A percentile compares a stretch with the other conserved stretches of the same genome.
phyloP scores from a whole-genome alignment of 129 eudicot species.

The Tagetes patula region DNA sequence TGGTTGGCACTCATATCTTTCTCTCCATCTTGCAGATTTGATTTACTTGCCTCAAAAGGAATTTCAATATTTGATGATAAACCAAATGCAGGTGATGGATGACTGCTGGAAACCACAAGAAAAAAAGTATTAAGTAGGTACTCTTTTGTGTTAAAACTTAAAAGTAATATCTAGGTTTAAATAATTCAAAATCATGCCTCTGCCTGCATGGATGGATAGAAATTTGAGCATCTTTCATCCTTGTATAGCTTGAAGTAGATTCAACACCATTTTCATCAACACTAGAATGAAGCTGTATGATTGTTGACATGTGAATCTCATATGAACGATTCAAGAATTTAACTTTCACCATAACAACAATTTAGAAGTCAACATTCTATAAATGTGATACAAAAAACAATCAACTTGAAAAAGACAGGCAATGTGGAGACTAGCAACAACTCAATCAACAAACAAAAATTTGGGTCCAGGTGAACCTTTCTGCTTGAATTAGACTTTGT shows the following conservation, averaged over 20 bases:
- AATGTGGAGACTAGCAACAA: constrained; percentile 14
- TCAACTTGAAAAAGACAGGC: neutral
- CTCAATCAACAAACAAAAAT: constrained; percentile 4
- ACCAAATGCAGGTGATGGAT: constrained; percentile 81
- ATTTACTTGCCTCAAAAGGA: constrained; percentile 52
- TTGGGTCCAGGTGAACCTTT: neutral
- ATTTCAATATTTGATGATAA: constrained; percentile 46
- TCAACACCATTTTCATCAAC: constrained; percentile 54
- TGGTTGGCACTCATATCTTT: constrained; percentile 58
- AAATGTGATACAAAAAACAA: neutral
- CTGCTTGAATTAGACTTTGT: neutral
- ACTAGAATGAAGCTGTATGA: constrained; percentile 52
- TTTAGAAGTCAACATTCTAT: constrained; percentile 1
- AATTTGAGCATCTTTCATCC: constrained; percentile 41
- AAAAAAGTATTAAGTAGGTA: constrained; percentile 9
- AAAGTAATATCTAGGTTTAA: constrained; percentile 14
- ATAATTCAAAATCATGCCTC: constrained; percentile 31
- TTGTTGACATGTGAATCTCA: constrained; percentile 17
- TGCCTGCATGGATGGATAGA: constrained; percentile 42
- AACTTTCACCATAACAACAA: neutral
- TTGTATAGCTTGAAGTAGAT: constrained; percentile 42
- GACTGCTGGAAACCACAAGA: constrained; percentile 41
- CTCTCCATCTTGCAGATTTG: constrained; percentile 49
- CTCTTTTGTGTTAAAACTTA: neutral
- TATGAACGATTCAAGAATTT: neutral